A percentile compares a stretch with the other conserved stretches of the same genome.
Conservation (phyloP, 768 basidiomycete genomes). For the Pleurotus salmoneostramineus region DNA sequence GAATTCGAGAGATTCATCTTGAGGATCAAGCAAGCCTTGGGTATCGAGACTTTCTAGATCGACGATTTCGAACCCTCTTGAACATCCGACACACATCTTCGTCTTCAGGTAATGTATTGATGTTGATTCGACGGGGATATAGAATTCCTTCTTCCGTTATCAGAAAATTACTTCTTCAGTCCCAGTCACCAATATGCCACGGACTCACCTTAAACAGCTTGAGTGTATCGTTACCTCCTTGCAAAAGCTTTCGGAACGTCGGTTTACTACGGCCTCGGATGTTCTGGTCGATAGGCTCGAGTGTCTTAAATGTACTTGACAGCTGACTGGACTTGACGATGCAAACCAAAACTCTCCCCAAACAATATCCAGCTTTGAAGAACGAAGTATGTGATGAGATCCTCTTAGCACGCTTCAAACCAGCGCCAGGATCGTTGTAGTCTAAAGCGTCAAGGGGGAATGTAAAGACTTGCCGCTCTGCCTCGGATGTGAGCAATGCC, state of each 20-base stretch:
- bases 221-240: slow-evolving; percentile 92
- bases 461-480: slow-evolving; percentile 94
- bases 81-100: slow-evolving; percentile 94
- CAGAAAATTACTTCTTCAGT: slow-evolving; percentile 6
- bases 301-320: slow-evolving; percentile 95
- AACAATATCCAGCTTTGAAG: slow-evolving; percentile 94
- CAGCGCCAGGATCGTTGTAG: slow-evolving; percentile 84
- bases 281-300: slow-evolving; percentile 94
- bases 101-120: slow-evolving; percentile 98
- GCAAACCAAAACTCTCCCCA: slow-evolving; percentile 89
- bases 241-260: slow-evolving; percentile 91
- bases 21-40: slow-evolving; percentile 91
- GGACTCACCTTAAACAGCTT: slow-evolving; percentile 77
- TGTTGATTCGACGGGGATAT: slow-evolving; percentile 95
- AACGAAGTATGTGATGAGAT: slow-evolving; percentile 96
- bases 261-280: slow-evolving; percentile 76
- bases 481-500: neutral
- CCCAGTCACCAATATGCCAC: neutral
- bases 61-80: slow-evolving; percentile 97
- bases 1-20: slow-evolving; percentile 89
- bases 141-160: slow-evolving; percentile 72
- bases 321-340: slow-evolving; percentile 94
- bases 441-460: slow-evolving; percentile 94
- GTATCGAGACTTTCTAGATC: slow-evolving; percentile 97
- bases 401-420: slow-evolving; percentile 89